Base-by-base conservation (phyloP, 305 asterid species). In the Petunia hybrid region DNA sequence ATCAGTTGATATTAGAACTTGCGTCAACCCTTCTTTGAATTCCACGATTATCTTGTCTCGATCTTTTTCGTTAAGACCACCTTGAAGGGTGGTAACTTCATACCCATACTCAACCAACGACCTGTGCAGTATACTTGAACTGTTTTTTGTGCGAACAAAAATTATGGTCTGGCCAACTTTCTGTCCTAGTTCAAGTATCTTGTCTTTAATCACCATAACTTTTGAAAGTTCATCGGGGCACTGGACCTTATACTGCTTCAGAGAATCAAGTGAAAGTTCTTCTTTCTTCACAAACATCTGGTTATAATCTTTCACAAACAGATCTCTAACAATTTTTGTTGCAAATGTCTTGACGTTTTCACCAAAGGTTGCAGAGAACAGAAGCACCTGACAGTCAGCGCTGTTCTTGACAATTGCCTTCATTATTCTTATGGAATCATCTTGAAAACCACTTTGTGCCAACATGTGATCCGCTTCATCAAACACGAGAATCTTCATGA, bases 381-480 rank as follows among this genome's bases (percentile, higher is more conserved):
- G 86, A 82, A 94, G 97, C 86, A 95, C 97, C 99, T 95, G 99
- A 87, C 99, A 94, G 81, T 82, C 79, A 67, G 84, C 74, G 75
- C 85, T 91, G 86, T 48, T 80, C 84, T 82, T 89, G 31, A 85
- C 88, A 51, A 95, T 92, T 35, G 82, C 62, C 89, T 76, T 95
- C 99, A 92, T 94, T 82, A 92, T 87, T 84, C 77, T 91, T 82
- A 89, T 84, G 1, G 99, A 92, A 60, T 94, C 97, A 74, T 94
- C 98, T 66, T 89, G 90, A 85, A 95, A 95, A 48, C 99, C 98
- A 82, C 95, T 86, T 98, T 95, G 88, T 84, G 0, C 90, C 87
- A 93, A 82, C 99, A 95, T 95, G 86, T 93, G 98, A 87, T 95
- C 99, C 5, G 98, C 99, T 89, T 95, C 99, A 74, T 95, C 99